Evolutionary conservation across 108 stramenopile genomes (phyloP).

Genomic region (Cyclotella kingstonii): DNA sequence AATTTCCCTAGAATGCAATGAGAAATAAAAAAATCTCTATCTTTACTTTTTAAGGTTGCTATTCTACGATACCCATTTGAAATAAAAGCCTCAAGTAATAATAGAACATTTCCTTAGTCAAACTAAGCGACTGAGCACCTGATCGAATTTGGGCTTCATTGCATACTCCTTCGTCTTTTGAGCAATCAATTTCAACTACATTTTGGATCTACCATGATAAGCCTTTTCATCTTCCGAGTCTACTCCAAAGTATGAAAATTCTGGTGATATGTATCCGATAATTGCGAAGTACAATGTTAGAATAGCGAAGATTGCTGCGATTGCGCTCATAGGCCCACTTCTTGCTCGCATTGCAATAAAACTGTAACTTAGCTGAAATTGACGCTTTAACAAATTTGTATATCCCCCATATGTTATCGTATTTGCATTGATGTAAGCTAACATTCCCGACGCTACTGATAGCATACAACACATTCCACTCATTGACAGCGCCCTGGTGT

Average conservation of each 20-base stretch:
- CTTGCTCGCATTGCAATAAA: slow-evolving; percentile 20
- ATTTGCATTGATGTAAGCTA: slow-evolving; percentile 35
- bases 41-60: too few relatives aligned
- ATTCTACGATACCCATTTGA: too few relatives aligned
- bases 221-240: slow-evolving; percentile 15
- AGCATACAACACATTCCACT: slow-evolving; percentile 44
- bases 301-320: slow-evolving; percentile 28
- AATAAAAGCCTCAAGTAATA: too few relatives aligned
- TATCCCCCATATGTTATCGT: slow-evolving; percentile 44
- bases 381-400: slow-evolving; percentile 24
- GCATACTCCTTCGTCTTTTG: too few relatives aligned
- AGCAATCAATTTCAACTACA: too few relatives aligned
- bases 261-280: slow-evolving; percentile 28
- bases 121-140: too few relatives aligned
- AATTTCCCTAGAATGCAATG: too few relatives aligned
- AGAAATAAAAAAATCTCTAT: too few relatives aligned
- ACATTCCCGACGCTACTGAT: slow-evolving; percentile 30
- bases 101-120: too few relatives aligned
- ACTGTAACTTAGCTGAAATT: slow-evolving; percentile 18
- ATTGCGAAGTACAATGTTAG: slow-evolving; percentile 29
- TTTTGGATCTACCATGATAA: too few relatives aligned
- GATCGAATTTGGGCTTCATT: too few relatives aligned
- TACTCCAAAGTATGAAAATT: slow-evolving; percentile 30
- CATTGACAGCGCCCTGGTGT: slow-evolving; percentile 26
- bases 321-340: slow-evolving; percentile 32